Percentiles rank a stretch among this genome's conserved stretches.
These are phyloP conservation scores for Aureobasidium zeae DNA, from an alignment of 2,329 filamentous ascomycete species.

Conservation along the genomic window DNA sequence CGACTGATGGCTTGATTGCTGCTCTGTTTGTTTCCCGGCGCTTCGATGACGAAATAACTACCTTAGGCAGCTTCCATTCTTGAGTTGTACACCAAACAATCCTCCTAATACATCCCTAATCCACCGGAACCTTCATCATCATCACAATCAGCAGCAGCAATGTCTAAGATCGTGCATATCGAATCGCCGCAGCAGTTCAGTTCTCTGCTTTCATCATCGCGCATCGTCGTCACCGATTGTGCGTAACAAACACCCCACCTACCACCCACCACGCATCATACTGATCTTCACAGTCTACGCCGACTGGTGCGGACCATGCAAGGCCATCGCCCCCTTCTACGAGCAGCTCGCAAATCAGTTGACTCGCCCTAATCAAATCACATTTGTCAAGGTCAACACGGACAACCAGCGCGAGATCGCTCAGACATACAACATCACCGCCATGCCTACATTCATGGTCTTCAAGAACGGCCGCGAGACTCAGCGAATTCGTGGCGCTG, in stretches of 20 bases:
- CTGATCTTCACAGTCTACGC: constrained; percentile 59
- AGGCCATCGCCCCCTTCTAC: constrained; percentile 72
- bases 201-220: constrained; percentile 58
- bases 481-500: constrained; percentile 50
- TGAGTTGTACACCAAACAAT: too few species aligned
- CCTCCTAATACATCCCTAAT: neutral
- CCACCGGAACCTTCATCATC: neutral
- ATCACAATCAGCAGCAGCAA: neutral
- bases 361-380: constrained; percentile 61
- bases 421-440: constrained; percentile 60
- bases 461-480: constrained; percentile 34
- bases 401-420: constrained; percentile 68
- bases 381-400: constrained; percentile 80
- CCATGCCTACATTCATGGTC: constrained; percentile 87
- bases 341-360: constrained; percentile 64
- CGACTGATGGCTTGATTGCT: neutral
- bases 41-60: constrained; percentile 11
- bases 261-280: constrained; percentile 7
- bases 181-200: constrained; percentile 51
- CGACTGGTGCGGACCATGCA: constrained; percentile 78
- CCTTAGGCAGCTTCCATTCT: neutral
- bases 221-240: constrained; percentile 84
- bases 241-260: constrained; percentile 35
- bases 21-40: neutral
- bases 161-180: constrained; percentile 35